phyloP scores from a whole-genome alignment of 129 eudicot species.

The Sambucus nigra region DNA sequence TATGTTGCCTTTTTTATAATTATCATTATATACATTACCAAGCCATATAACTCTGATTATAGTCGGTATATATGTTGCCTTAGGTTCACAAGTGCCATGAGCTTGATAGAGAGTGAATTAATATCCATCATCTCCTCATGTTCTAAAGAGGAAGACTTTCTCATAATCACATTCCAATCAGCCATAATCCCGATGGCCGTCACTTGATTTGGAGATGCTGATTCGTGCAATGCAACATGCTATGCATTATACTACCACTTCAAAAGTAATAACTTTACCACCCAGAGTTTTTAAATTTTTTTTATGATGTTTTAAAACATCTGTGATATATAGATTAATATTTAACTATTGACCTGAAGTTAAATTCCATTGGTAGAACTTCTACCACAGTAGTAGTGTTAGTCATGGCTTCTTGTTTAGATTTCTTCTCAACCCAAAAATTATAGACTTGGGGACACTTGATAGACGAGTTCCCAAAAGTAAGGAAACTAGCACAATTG shows the following conservation, averaged over 20 bases:
- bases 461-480: no score
- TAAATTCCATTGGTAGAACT: no score
- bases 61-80: background rate
- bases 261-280: slow-evolving; percentile 13
- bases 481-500: no score
- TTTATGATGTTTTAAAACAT: no score
- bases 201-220: slow-evolving; percentile 44
- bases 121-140: slow-evolving; percentile 8
- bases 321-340: no score
- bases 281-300: background rate
- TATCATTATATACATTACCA: background rate
- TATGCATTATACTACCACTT: slow-evolving; percentile 26
- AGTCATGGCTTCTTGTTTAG: no score
- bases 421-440: no score
- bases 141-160: slow-evolving; percentile 36
- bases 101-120: background rate
- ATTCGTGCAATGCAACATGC: slow-evolving; percentile 50
- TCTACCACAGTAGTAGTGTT: no score
- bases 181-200: slow-evolving; percentile 47
- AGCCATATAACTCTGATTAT: background rate
- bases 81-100: slow-evolving; percentile 1
- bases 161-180: slow-evolving; percentile 44
- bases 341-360: no score
- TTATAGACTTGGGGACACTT: no score
- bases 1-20: background rate